Base-by-base conservation (phyloP, 352 stramenopile genomes). In the Halophytophthora polymorphica region DNA sequence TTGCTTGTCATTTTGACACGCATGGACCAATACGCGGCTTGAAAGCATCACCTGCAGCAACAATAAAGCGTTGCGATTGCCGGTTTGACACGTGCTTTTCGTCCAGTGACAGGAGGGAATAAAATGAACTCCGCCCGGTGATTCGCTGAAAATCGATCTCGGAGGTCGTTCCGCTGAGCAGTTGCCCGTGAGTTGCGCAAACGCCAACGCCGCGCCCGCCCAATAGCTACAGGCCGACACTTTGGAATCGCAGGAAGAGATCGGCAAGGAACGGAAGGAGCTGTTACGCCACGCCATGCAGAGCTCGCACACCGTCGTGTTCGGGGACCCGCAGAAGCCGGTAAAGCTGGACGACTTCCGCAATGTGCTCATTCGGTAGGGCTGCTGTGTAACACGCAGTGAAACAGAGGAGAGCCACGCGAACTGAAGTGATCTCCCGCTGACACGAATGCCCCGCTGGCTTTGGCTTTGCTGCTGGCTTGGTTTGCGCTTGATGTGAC, bases 281-380 rank as follows among this genome's bases (percentile, higher is more conserved):
- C 33, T 21, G 5, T 19, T 19, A 40, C 19, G 18, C n/a, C 28
- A 41, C 38, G 42, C 38, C 34, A 85, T 83, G 61, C 73, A 89
- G 53, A 83, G 71, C 65, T 73, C 75, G 25, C 73, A 86, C 58
- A 53, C 70, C 53, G 52, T 87, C 42, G 69, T 89, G 44, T 87
- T 89, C 57, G 64, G 61, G 48, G 77, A 90, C 47, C 71, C 77
- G 34, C 57, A 73, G 22, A 82, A 83, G 59, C 79, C 81, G 34
- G 79, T 95, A 50, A 83, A 88, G 50, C 73, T 95, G 12, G 82
- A 91, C 45, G 82, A 95, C 69, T 93, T 92, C 52, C 84, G 84
- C 59, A 95, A 93, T 69, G 77, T 90, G 51, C 77, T 95, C 41
- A 95, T 95, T 45, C 82, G 84, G 75, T 89, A n/a, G n/a, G n/a